Percentiles rank a stretch among this genome's conserved stretches.
Conservation (phyloP, 495 filamentous ascomycete species). For the Penicillium lividum region DNA sequence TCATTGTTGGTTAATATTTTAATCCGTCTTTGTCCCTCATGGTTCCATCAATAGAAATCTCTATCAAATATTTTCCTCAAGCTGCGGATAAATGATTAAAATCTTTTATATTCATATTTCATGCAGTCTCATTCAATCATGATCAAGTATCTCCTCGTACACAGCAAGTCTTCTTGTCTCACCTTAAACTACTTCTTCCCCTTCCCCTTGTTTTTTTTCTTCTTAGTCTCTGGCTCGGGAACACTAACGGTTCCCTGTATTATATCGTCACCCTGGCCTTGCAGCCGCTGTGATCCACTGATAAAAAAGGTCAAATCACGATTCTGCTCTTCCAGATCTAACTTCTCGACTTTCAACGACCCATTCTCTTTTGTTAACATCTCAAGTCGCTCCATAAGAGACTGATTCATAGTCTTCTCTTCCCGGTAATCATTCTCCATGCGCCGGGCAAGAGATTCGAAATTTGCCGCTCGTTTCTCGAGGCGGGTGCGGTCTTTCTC, state of each 20-base stretch:
- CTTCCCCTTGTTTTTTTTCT: slow-evolving; percentile 57
- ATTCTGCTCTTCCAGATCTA: slow-evolving; percentile 77
- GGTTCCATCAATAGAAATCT: neutral
- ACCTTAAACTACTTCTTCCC: slow-evolving; percentile 21
- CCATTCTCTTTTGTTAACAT: slow-evolving; percentile 61
- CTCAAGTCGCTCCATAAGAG: slow-evolving; percentile 74
- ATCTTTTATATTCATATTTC: too few species aligned
- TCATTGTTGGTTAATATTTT: neutral
- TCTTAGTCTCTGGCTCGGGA: slow-evolving; percentile 49
- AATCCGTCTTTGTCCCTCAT: neutral
- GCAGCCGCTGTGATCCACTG: slow-evolving; percentile 76
- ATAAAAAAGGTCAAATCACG: slow-evolving; percentile 92
- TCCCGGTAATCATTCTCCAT: slow-evolving; percentile 79
- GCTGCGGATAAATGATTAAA: too few species aligned
- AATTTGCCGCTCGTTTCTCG: slow-evolving; percentile 65
- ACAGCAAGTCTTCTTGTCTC: neutral
- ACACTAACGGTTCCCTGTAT: slow-evolving; percentile 58
- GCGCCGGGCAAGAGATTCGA: slow-evolving; percentile 70
- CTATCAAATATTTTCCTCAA: too few species aligned
- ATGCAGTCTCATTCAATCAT: slow-evolving; percentile 4
- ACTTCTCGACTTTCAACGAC: slow-evolving; percentile 54
- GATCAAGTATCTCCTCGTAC: slow-evolving; percentile 1
- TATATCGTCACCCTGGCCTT: slow-evolving; percentile 63
- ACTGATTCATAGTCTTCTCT: slow-evolving; percentile 81
- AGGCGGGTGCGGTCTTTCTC: slow-evolving; percentile 72